Percentiles rank a stretch among this genome's conserved stretches.
Conservation (phyloP, 768 basidiomycete species). For the Collybia mongolica region DNA sequence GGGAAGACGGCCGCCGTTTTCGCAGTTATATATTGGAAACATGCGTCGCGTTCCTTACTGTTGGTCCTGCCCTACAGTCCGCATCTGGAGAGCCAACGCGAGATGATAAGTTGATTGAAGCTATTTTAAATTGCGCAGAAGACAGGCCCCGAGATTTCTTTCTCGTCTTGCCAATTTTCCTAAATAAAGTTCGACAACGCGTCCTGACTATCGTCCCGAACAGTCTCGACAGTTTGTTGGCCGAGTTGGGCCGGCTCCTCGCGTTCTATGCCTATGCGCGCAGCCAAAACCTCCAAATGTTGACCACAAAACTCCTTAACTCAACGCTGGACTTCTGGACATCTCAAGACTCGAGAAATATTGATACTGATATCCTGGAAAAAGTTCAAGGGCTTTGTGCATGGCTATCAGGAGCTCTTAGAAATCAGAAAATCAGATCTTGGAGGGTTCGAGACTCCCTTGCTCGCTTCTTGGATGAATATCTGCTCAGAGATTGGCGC, state of each 20-base stretch:
- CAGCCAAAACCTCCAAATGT: constrained; percentile 49
- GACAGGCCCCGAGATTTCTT: constrained; percentile 51
- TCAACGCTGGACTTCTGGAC: constrained; percentile 66
- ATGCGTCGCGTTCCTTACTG: constrained; percentile 60
- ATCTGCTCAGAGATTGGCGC: constrained; percentile 56
- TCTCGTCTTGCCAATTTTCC: constrained; percentile 52
- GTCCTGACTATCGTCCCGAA: constrained; percentile 50
- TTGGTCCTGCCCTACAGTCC: constrained; percentile 64
- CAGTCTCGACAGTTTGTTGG: constrained; percentile 53
- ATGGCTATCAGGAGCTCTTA: constrained; percentile 51
- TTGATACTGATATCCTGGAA: constrained; percentile 34
- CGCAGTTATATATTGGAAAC: constrained; percentile 40
- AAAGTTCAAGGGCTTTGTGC: constrained; percentile 48
- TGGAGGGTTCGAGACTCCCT: constrained; percentile 72
- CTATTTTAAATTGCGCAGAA: constrained; percentile 45
- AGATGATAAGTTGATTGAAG: constrained; percentile 58
- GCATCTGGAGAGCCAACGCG: constrained; percentile 55
- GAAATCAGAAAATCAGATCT: constrained; percentile 40
- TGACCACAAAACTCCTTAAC: constrained; percentile 61
- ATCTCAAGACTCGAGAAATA: constrained; percentile 17
- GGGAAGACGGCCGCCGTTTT: constrained; percentile 23
- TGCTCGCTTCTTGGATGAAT: constrained; percentile 63
- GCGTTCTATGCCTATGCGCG: constrained; percentile 51
- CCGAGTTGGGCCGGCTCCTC: constrained; percentile 52
- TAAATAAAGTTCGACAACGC: constrained; percentile 53